Base-by-base conservation (phyloP, 2,329 filamentous ascomycete genomes). In the Parafenestella ontariensis region DNA sequence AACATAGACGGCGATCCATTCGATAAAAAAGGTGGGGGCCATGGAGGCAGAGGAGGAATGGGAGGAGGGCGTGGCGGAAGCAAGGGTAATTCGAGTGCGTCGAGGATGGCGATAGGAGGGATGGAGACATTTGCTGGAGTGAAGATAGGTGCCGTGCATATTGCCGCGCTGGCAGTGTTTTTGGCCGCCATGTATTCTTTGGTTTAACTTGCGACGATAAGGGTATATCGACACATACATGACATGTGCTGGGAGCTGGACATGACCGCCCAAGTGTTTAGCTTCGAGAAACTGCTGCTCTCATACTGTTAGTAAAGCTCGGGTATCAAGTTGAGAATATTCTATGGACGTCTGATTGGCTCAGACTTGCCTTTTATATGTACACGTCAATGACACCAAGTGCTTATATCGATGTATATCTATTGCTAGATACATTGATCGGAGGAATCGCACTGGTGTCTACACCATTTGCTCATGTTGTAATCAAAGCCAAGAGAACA, bases 291-390 rank as follows among this genome's bases (percentile, higher is more conserved):
- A 5, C 4, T 11, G 3, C 18, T 15, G 18, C 7, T 39, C 21
- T 39, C 2, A n/a, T 13, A 40, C 15, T 24, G 20, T 40, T 15
- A 40, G 37, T 26, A 23, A 40, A 13, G 18, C 3, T 7, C 15
- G 11, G 8, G 10, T 23, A 40, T 15, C 20, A 40, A 40, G 6
- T 23, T 1, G 7, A 8, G 9, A 8, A n/a, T 40, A 40, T 13
- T 17, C 10, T 15, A 36, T 39, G 18, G 23, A 11, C 37, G 29
- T 28, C 10, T 48, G 10, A 23, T 17, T 53, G 62, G 65, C 68
- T 72, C 69, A 72, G 69, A 72, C 69, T 72, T 72, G 69, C 69
- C 69, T 72, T 72, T 72, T 66, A 60, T 54, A 52, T 37, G 10
- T 24, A 44, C 29, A 49, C 29, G 46, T 64, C 69, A 72, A 6